Conservation (phyloP, 2,329 filamentous ascomycete species). For the Pleurostoma richardsiae region DNA sequence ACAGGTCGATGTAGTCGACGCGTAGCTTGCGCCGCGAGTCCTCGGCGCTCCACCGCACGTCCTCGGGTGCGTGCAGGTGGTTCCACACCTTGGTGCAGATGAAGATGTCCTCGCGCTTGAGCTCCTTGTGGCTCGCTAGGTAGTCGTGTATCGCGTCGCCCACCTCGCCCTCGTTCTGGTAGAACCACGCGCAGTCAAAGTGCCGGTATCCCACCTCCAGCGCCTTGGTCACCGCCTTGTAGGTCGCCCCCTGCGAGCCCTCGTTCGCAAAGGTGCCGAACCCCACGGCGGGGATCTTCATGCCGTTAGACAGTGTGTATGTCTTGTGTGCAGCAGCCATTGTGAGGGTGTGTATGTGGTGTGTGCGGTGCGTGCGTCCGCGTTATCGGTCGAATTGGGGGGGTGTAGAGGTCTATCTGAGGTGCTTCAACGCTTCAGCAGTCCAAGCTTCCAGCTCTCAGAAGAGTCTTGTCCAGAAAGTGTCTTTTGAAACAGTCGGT, state of each 20-base stretch:
- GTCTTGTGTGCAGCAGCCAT: constrained; percentile 21
- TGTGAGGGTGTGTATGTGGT: constrained; percentile 5
- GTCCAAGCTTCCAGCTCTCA: too few species aligned
- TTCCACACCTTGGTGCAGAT: constrained; percentile 69
- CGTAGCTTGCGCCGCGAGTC: constrained; percentile 45
- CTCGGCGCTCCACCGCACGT: constrained; percentile 47
- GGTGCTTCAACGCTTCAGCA: too few species aligned
- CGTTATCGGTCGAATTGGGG: too few species aligned
- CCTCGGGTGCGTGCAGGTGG: constrained; percentile 55
- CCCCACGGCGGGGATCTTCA: constrained; percentile 57
- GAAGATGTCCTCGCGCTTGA: constrained; percentile 50
- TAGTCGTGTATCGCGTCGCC: constrained; percentile 49
- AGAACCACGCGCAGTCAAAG: constrained; percentile 65
- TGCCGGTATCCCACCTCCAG: constrained; percentile 61
- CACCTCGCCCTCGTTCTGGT: constrained; percentile 62
- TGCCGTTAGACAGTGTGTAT: constrained; percentile 43
- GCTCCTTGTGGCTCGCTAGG: constrained; percentile 28
- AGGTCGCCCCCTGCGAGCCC: constrained; percentile 53
- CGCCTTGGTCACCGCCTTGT: constrained; percentile 59
- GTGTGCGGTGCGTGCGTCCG: too few species aligned
- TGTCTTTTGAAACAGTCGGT: too few species aligned
- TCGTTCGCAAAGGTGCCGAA: constrained; percentile 66
- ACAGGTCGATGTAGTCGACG: constrained; percentile 51
- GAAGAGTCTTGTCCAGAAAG: too few species aligned
- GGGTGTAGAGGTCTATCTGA: too few species aligned